Conservation (phyloP, 2,329 filamentous ascomycete genomes). For the Fusarium sp. region DNA sequence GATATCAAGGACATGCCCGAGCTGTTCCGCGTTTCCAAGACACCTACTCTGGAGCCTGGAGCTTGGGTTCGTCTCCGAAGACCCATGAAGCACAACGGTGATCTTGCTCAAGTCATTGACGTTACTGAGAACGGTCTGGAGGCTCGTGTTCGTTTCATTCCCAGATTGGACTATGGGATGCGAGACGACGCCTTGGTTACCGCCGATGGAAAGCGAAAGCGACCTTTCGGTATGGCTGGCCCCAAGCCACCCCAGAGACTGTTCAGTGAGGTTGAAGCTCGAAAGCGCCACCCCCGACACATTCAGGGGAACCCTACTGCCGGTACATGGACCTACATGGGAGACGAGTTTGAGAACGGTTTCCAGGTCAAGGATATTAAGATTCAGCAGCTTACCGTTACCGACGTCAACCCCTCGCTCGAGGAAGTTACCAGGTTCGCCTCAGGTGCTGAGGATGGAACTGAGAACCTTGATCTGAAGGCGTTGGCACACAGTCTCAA, state of each 20-base stretch:
- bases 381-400: slow-evolving; percentile 84
- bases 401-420: slow-evolving; percentile 90
- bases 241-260: slow-evolving; percentile 86
- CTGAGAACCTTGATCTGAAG: slow-evolving; percentile 91
- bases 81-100: slow-evolving; percentile 83
- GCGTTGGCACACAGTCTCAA: slow-evolving; percentile 91
- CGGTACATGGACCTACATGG: slow-evolving; percentile 85
- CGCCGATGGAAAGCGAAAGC: slow-evolving; percentile 82
- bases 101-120: slow-evolving; percentile 91
- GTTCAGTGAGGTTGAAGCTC: slow-evolving; percentile 93
- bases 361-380: slow-evolving; percentile 96
- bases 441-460: slow-evolving; percentile 87
- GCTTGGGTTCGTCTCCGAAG: slow-evolving; percentile 92
- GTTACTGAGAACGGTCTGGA: slow-evolving; percentile 94
- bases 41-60: slow-evolving; percentile 83
- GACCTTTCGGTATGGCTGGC: slow-evolving; percentile 66
- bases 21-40: slow-evolving; percentile 89
- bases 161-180: slow-evolving; percentile 89
- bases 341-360: slow-evolving; percentile 90
- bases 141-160: slow-evolving; percentile 87
- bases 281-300: slow-evolving; percentile 80
- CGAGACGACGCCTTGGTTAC: slow-evolving; percentile 74
- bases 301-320: slow-evolving; percentile 77
- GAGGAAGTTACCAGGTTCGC: slow-evolving; percentile 98
- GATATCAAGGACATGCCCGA: slow-evolving; percentile 98